Evolutionary conservation across 768 basidiomycete species (phyloP).

Genomic region (Amanita brunnescens): DNA sequence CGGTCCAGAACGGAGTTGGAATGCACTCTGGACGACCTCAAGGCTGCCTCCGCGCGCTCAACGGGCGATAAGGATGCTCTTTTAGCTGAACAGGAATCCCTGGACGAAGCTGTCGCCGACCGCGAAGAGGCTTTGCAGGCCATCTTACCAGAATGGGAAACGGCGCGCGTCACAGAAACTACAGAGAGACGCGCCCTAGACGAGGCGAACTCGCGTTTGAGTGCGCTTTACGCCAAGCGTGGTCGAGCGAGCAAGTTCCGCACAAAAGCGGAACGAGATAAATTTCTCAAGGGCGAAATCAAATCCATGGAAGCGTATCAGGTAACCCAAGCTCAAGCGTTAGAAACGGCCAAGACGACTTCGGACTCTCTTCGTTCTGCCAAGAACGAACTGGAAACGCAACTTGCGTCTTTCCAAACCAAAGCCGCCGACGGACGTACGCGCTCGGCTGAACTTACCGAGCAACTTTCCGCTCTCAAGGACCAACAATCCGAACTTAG

Average conservation of each 20-base stretch:
- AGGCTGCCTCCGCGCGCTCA: conserved; percentile 52
- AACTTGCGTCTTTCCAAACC: conserved; percentile 45
- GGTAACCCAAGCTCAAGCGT: conserved; percentile 42
- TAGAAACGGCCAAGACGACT: conserved; percentile 45
- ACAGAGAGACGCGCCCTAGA: conserved; percentile 64
- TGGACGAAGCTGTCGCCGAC: conserved; percentile 52
- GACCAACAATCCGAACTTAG: conserved; percentile 59
- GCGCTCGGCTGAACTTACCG: conserved; percentile 46
- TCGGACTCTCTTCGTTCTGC: conserved; percentile 38
- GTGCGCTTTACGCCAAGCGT: conserved; percentile 81
- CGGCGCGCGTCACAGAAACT: conserved; percentile 38
- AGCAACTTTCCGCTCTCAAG: conserved; percentile 52
- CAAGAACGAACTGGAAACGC: conserved; percentile 47
- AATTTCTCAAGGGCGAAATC: conserved; percentile 75
- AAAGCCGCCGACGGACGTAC: conserved; percentile 60
- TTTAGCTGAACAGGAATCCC: conserved; percentile 50
- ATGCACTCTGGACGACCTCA: conserved; percentile 74
- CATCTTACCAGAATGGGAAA: conserved; percentile 65
- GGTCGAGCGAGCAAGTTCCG: conserved; percentile 82
- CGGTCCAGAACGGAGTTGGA: conserved; percentile 80
- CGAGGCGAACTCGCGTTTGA: conserved; percentile 59
- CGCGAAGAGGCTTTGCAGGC: conserved; percentile 57
- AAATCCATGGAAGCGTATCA: conserved; percentile 56
- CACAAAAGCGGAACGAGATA: conserved; percentile 76
- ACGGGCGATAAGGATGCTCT: conserved; percentile 56